Conservation (phyloP, 768 basidiomycete species). For the Trametopsis cervina region DNA sequence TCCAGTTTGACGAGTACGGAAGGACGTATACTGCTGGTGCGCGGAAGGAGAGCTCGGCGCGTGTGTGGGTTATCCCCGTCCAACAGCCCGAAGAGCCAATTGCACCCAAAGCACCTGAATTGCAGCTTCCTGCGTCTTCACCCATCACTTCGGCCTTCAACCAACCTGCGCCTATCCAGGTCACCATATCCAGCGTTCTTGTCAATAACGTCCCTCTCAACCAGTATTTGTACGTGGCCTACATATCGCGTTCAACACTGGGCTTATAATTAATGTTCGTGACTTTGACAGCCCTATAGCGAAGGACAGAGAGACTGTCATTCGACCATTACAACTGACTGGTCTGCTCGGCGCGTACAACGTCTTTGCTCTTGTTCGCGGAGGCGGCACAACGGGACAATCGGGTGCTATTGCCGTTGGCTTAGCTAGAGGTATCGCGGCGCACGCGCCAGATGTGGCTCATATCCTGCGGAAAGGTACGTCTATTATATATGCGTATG, state of each 20-base stretch:
- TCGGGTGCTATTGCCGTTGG: constrained; percentile 81
- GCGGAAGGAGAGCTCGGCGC: constrained; percentile 84
- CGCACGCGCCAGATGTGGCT: constrained; percentile 61
- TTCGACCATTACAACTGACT: constrained; percentile 79
- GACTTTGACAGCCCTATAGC: constrained; percentile 33
- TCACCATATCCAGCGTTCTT: constrained; percentile 61
- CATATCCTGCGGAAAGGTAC: constrained; percentile 67
- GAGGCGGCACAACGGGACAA: constrained; percentile 90
- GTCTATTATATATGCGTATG: constrained; percentile 18
- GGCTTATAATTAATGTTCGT: too few relatives aligned
- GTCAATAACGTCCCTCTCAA: constrained; percentile 81
- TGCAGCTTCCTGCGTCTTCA: constrained; percentile 10
- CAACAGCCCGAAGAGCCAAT: constrained; percentile 18
- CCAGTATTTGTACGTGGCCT: constrained; percentile 52
- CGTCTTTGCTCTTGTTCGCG: constrained; percentile 51
- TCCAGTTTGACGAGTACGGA: constrained; percentile 66
- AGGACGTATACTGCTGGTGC: constrained; percentile 81
- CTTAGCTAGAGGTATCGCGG: constrained; percentile 66
- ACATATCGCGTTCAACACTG: too few relatives aligned
- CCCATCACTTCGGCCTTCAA: neutral
- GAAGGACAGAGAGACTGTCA: constrained; percentile 72
- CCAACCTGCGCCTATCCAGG: constrained; percentile 21
- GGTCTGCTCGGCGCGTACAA: constrained; percentile 84
- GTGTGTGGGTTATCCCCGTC: constrained; percentile 88
- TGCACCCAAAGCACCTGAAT: neutral